Conservation (phyloP, 305 asterid genomes). For the Fraxinus xanthoxyloides region DNA sequence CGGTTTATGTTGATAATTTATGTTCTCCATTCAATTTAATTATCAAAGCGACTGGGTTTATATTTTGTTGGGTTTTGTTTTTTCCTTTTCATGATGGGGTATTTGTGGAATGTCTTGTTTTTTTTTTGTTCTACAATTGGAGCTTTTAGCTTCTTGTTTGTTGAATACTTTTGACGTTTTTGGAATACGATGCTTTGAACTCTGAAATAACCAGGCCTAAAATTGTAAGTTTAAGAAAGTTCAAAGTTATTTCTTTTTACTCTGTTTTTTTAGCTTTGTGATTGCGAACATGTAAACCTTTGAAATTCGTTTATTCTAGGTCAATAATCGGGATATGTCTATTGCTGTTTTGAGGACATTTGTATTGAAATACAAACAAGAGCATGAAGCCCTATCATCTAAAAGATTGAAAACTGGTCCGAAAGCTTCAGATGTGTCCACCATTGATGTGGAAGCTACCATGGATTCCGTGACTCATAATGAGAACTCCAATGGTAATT, state of each 20-base stretch:
- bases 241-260: neutral
- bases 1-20: neutral
- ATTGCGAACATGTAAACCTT: constrained; percentile 21
- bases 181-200: constrained; percentile 1
- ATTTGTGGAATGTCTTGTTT: neutral
- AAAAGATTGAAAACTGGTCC: constrained; percentile 46
- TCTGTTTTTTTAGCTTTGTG: neutral
- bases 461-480: constrained; percentile 28
- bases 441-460: constrained; percentile 31
- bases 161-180: constrained; percentile 5
- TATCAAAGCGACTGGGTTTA: neutral
- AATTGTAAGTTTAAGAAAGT: neutral
- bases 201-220: neutral
- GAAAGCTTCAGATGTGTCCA: constrained; percentile 38
- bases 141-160: neutral
- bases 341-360: constrained; percentile 89
- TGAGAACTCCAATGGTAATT: constrained; percentile 44
- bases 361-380: constrained; percentile 61
- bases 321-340: constrained; percentile 92
- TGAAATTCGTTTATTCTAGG: constrained; percentile 46
- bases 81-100: neutral
- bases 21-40: constrained; percentile 3
- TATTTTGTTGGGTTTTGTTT: neutral
- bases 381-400: constrained; percentile 57
- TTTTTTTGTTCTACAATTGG: neutral